Evolutionary conservation across 2,329 filamentous ascomycete species (phyloP).

Genomic region (Phialophora verrucosa): DNA sequence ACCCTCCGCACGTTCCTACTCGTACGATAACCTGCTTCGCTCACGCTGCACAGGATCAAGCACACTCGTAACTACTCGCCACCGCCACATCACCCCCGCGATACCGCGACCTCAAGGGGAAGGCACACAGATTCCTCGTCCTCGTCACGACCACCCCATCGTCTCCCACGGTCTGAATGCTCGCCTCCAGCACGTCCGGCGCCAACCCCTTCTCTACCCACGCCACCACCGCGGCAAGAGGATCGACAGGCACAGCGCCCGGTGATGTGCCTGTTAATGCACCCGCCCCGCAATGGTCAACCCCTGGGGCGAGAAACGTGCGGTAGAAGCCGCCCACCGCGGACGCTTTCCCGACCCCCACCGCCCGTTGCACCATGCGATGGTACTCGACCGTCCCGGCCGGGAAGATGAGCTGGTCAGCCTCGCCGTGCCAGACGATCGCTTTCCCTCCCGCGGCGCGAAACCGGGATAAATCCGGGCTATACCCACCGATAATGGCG

Average conservation of each 20-base stretch:
- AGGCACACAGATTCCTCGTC: constrained; percentile 11
- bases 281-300: constrained; percentile 13
- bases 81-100: background rate
- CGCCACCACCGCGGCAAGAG: constrained; percentile 9
- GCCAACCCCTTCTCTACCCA: constrained; percentile 8
- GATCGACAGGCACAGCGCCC: constrained; percentile 7
- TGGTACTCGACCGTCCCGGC: constrained; percentile 7
- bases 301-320: constrained; percentile 9
- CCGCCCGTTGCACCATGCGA: background rate
- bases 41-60: background rate
- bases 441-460: constrained; percentile 5
- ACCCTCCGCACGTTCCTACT: too few relatives aligned
- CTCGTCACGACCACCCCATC: constrained; percentile 7
- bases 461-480: constrained; percentile 9
- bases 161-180: background rate
- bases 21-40: background rate
- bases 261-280: background rate
- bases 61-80: constrained; percentile 10
- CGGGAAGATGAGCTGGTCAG: constrained; percentile 16
- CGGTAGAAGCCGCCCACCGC: constrained; percentile 9
- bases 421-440: constrained; percentile 16
- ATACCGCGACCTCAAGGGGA: constrained; percentile 6
- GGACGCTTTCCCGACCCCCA: constrained; percentile 1
- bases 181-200: constrained; percentile 8
- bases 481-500: background rate